phyloP scores from a whole-genome alignment of 179 eudicot species.

The Silene noctiflora region DNA sequence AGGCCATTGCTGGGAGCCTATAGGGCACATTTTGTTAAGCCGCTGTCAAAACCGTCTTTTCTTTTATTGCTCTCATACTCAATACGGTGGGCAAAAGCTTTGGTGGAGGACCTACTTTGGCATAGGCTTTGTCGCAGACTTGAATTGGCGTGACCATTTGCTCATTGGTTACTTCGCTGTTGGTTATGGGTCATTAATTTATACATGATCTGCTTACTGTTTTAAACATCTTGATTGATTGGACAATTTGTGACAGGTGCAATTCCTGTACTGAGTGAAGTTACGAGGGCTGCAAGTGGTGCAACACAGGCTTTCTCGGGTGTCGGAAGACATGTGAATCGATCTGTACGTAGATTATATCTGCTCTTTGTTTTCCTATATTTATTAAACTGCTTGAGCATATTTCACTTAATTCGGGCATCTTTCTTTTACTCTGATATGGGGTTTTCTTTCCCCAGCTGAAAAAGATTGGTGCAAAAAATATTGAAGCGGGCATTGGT shows the following conservation, averaged over 20 bases:
- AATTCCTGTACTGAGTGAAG: constrained; percentile 73
- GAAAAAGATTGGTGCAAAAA: constrained; percentile 78
- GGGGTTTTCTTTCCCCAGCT: constrained; percentile 39
- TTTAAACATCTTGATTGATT: constrained; percentile 2
- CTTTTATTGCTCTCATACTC: not conserved
- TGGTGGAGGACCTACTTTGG: not conserved
- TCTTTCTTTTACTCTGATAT: not conserved
- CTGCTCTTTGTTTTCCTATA: not conserved
- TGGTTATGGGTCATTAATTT: not conserved
- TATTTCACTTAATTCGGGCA: not conserved
- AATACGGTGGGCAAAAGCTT: not conserved
- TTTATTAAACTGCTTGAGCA: not conserved
- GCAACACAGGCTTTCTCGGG: constrained; percentile 91
- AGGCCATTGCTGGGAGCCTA: not conserved
- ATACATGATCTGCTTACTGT: not conserved
- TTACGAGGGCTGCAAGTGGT: constrained; percentile 91
- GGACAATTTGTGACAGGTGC: constrained; percentile 53
- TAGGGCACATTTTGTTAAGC: not conserved
- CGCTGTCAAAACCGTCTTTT: not conserved
- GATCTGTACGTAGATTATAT: constrained; percentile 49
- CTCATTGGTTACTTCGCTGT: not conserved
- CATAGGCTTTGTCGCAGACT: not conserved
- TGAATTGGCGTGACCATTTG: not conserved
- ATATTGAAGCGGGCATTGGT: constrained; percentile 81
- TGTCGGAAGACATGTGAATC: constrained; percentile 65